Conservation (phyloP, 192 early-diverging fungal genomes). For the Kickxella alabastrina region DNA sequence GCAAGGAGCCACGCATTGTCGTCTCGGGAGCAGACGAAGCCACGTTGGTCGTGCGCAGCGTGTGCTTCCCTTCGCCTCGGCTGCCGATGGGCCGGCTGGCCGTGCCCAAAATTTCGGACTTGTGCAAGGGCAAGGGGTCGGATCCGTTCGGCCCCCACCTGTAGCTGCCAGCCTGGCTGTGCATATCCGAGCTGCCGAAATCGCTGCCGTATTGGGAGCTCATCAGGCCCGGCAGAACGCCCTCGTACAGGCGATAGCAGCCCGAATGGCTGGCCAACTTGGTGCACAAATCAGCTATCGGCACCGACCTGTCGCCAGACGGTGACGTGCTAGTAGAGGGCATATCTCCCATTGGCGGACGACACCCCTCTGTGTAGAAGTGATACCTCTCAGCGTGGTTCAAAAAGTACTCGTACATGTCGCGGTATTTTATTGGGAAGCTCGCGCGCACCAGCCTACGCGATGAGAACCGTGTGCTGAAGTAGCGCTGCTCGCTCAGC, state of each 20-base stretch:
- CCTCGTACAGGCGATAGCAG: slow-evolving; percentile 50
- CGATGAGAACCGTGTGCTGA: slow-evolving; percentile 51
- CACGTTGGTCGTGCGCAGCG: slow-evolving; percentile 1
- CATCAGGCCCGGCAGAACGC: slow-evolving; percentile 12
- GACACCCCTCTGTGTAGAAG: slow-evolving; percentile 35
- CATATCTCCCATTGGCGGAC: slow-evolving; percentile 13
- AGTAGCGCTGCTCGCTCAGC: slow-evolving; percentile 49
- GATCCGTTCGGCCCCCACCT: slow-evolving; percentile 13
- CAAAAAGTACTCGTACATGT: slow-evolving; percentile 49
- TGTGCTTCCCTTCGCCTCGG: background rate
- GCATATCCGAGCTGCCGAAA: slow-evolving; percentile 9
- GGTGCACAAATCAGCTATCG: slow-evolving; percentile 13
- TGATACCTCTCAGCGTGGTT: slow-evolving; percentile 40
- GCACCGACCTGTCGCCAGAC: slow-evolving; percentile 5
- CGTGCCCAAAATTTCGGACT: slow-evolving; percentile 4
- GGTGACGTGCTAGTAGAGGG: background rate
- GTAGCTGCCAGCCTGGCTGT: slow-evolving; percentile 20
- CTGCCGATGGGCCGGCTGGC: slow-evolving; percentile 9
- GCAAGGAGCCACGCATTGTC: slow-evolving; percentile 14
- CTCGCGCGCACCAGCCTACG: slow-evolving; percentile 37
- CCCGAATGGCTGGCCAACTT: slow-evolving; percentile 34
- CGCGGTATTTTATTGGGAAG: slow-evolving; percentile 34
- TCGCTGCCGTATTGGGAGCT: slow-evolving; percentile 5
- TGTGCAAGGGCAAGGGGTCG: slow-evolving; percentile 10
- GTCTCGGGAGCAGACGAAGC: slow-evolving; percentile 47